These are phyloP conservation scores for Ophiostoma sp. DNA, from an alignment of 2,329 filamentous ascomycete genomes.

Conservation along the genomic window DNA sequence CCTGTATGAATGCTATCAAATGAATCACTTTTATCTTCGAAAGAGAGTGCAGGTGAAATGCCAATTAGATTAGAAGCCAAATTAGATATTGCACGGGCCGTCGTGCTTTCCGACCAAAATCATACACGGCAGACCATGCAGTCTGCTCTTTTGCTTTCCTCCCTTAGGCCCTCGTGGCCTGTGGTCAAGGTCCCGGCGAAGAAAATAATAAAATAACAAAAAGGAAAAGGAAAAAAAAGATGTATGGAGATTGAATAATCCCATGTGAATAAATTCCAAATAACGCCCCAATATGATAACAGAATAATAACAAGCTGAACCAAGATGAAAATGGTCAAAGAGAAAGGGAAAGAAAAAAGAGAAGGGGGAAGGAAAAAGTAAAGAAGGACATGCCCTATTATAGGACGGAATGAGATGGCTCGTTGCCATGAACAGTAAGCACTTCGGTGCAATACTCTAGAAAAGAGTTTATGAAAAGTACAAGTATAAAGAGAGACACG, in stretches of 20 bases:
- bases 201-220: neutral
- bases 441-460: neutral
- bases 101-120: neutral
- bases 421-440: neutral
- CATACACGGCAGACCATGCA: neutral
- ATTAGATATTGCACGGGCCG: neutral
- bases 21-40: neutral
- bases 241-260: neutral
- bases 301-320: neutral
- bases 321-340: neutral
- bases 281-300: neutral
- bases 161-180: neutral
- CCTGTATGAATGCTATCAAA: neutral
- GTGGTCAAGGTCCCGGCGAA: neutral
- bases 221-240: neutral
- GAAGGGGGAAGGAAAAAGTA: neutral
- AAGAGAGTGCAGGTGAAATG: neutral
- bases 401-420: neutral
- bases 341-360: too few species aligned
- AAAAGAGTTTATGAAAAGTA: neutral
- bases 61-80: neutral
- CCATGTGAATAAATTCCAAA: neutral
- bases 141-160: slow-evolving; percentile 3
- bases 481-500: neutral
- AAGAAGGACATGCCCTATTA: neutral